Base-by-base conservation (phyloP, 2,329 filamentous ascomycete genomes). In the Pyrenophora tritici-repentis region DNA sequence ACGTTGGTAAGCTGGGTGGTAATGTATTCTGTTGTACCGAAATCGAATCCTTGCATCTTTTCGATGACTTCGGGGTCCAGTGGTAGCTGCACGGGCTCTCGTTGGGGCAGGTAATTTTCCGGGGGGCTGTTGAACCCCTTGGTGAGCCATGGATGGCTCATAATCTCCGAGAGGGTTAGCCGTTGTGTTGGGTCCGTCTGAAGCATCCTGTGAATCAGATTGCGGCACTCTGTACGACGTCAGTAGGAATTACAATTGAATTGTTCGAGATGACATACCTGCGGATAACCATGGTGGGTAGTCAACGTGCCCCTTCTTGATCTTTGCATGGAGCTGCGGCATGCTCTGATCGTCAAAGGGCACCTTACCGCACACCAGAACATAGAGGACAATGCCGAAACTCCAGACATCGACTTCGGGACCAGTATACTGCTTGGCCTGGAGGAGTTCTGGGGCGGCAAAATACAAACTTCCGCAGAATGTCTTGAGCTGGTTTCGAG, bases 261-360 rank as follows among this genome's bases (percentile, higher is more conserved):
- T 46, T 14, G 6, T 12, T 10, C 14, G 32, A 4, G 9, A 13
- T 3, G 17, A 76, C 87, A 72, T 82, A 95, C 93, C 93, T 65
- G 86, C 85, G 50, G 91, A 93, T 33, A 99, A 80, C 86, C 94
- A 97, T 53, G 87, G 90, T 2, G 94, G 94, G 73, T 97, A 99
- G 72, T 99, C 94, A 14, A 97, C 94, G 42, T 90, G 77, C 31
- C 94, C 94, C 72, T 96, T 96, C 79, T 99, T 99, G 75, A 99
- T 99, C 78, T 99, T 99, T 51, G 93, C 92, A 76, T 99, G 94
- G 41, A 99, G 80, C 58, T 96, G 92, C 31, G 93, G 94, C 91
- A 99, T 99, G 77, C 92, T 97, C 76, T 99, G 94, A 70, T 99
- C 94, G 71, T 99, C 94, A 68, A 99, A 99, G 0, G 94, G 94